Evolutionary conservation across 495 filamentous ascomycete genomes (phyloP).

Genomic region (Aspergillus panamensis): DNA sequence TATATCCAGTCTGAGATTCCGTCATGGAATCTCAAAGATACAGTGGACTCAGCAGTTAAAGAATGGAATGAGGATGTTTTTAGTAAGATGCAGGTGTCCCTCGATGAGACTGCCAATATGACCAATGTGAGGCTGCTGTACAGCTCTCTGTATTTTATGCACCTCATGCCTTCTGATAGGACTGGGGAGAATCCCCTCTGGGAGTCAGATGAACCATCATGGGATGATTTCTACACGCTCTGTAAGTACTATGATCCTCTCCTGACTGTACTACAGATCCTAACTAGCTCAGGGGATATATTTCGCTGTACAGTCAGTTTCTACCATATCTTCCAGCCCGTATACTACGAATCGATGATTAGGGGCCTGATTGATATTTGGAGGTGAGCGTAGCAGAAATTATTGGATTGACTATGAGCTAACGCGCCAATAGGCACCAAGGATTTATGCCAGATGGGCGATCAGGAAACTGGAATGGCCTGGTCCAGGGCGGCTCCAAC

Average conservation of each 20-base stretch:
- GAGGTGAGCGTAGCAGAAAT: constrained; percentile 15
- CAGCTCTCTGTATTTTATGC: constrained; percentile 65
- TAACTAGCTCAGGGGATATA: constrained; percentile 37
- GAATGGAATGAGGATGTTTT: constrained; percentile 62
- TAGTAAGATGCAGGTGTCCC: constrained; percentile 54
- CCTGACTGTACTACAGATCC: neutral
- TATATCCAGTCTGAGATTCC: constrained; percentile 63
- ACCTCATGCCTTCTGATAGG: constrained; percentile 66
- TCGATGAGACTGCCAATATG: constrained; percentile 48
- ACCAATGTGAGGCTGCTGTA: constrained; percentile 66
- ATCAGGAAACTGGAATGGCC: constrained; percentile 61
- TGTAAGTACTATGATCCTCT: constrained; percentile 22
- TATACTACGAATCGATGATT: constrained; percentile 60
- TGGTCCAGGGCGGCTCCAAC: constrained; percentile 71
- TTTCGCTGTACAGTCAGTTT: constrained; percentile 46
- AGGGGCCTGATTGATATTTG: constrained; percentile 49
- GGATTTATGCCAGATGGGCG: constrained; percentile 57
- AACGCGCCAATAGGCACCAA: constrained; percentile 36
- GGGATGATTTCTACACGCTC: constrained; percentile 54
- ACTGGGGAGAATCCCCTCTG: constrained; percentile 72
- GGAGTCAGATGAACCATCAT: constrained; percentile 64
- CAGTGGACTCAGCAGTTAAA: constrained; percentile 45
- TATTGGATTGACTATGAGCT: neutral
- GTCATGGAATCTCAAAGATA: constrained; percentile 42
- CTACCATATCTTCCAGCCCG: constrained; percentile 64